Percentiles rank a stretch among this genome's conserved stretches.
phyloP scores from a whole-genome alignment of 495 filamentous ascomycete genomes.

The Penicillium mononematosum region DNA sequence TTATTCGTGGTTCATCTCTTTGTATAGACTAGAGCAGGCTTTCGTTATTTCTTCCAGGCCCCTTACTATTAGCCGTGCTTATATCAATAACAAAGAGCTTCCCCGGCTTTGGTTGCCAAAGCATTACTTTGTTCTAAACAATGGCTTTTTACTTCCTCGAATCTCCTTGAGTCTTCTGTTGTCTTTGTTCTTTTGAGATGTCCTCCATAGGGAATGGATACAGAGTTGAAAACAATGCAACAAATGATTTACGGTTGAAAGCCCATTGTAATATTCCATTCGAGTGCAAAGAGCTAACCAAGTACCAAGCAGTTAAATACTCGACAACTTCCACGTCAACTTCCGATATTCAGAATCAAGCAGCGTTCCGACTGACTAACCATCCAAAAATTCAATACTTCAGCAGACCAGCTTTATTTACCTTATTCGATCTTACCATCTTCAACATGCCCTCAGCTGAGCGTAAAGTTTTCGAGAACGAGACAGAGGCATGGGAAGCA shows the following conservation, averaged over 20 bases:
- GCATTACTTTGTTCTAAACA: too few relatives aligned
- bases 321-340: background rate
- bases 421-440: background rate
- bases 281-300: background rate
- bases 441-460: background rate
- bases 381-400: background rate
- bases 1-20: too few relatives aligned
- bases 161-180: background rate
- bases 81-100: too few relatives aligned
- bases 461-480: background rate
- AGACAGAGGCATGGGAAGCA: background rate
- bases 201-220: background rate
- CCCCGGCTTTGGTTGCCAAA: background rate
- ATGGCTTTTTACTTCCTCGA: background rate
- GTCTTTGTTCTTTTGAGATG: too few relatives aligned
- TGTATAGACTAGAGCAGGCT: too few relatives aligned
- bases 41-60: too few relatives aligned
- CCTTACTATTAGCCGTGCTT: too few relatives aligned
- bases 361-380: background rate
- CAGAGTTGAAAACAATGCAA: background rate
- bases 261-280: background rate
- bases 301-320: background rate
- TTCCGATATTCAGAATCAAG: background rate
- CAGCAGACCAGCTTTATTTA: background rate
- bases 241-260: background rate